These are phyloP conservation scores for Phallus indusiatus DNA, from an alignment of 768 basidiomycete species.

Conservation along the genomic window DNA sequence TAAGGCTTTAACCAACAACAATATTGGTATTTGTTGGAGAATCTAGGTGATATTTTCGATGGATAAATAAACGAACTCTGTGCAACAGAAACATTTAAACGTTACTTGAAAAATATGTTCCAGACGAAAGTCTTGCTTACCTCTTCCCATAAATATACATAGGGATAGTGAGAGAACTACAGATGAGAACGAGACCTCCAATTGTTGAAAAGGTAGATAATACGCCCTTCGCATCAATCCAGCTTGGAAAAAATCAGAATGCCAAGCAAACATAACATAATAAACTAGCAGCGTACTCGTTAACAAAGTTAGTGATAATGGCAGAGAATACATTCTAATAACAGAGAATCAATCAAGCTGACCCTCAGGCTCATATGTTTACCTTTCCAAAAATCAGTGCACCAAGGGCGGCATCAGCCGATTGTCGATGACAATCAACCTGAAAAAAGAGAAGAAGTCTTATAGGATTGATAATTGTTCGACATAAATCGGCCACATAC, in stretches of 20 bases:
- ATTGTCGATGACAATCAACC: conserved; percentile 14
- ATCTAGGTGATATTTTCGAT: conserved; percentile 2
- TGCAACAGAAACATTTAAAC: background rate
- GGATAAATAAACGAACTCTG: conserved; percentile 2
- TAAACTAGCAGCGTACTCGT: conserved; percentile 1
- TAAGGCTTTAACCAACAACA: background rate
- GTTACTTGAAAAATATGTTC: background rate
- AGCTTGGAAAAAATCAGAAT: background rate
- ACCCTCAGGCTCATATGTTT: background rate
- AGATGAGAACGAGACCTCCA: conserved; percentile 5
- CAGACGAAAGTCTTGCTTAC: background rate
- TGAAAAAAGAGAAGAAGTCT: background rate
- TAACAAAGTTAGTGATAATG: conserved; percentile 1
- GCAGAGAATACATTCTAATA: conserved; percentile 2
- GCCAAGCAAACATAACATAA: background rate
- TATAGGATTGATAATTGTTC: background rate
- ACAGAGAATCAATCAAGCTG: background rate
- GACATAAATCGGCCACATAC: conserved; percentile 3
- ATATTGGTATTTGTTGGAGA: background rate
- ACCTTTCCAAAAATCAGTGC: conserved; percentile 13
- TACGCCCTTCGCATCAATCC: conserved; percentile 7
- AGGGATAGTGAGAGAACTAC: conserved; percentile 3
- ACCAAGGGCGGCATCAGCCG: conserved; percentile 13
- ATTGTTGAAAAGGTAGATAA: conserved; percentile 8
- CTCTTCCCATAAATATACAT: conserved; percentile 10